Conservation (phyloP, 129 eudicot species). For the Artemisia argyi region DNA sequence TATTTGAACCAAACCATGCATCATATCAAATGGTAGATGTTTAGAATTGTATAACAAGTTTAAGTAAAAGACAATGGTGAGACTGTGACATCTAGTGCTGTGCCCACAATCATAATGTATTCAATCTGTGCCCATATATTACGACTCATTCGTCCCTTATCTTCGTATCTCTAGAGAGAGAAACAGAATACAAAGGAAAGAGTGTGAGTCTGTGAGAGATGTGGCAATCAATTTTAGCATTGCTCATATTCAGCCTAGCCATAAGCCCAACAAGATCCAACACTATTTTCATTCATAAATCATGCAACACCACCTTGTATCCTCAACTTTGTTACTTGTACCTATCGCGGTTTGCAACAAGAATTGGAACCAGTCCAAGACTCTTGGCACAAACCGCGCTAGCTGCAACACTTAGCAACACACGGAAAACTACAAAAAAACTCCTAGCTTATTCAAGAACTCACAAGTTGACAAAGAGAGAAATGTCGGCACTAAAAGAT, state of each 20-base stretch:
- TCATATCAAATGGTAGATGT: background rate
- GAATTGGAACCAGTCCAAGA: conserved; percentile 41
- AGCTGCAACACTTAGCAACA: conserved; percentile 32
- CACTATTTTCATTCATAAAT: conserved; percentile 34
- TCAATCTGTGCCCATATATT: conserved; percentile 30
- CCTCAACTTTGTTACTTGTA: conserved; percentile 43
- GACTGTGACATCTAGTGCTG: conserved; percentile 24
- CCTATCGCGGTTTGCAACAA: conserved; percentile 28
- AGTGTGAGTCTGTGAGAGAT: conserved; percentile 20
- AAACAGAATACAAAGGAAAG: background rate
- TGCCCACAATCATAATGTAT: conserved; percentile 25
- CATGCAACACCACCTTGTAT: conserved; percentile 46
- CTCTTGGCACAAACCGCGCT: conserved; percentile 41
- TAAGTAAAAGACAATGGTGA: conserved; percentile 14
- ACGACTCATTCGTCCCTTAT: conserved; percentile 13
- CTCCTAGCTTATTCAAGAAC: conserved; percentile 14
- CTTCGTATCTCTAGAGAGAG: conserved; percentile 26
- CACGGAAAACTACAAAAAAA: conserved; percentile 22
- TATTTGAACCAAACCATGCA: conserved; percentile 10
- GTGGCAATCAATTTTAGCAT: conserved; percentile 27
- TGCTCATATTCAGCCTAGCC: conserved; percentile 27
- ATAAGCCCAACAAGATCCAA: conserved; percentile 27
- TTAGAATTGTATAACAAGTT: conserved; percentile 5
- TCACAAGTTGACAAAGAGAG: conserved; percentile 24
- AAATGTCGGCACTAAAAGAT: conserved; percentile 29